Evolutionary conservation across 306 rosid species (phyloP), one percentile per base, ranked within the genome.

Genomic region (Parietaria judaica): DNA sequence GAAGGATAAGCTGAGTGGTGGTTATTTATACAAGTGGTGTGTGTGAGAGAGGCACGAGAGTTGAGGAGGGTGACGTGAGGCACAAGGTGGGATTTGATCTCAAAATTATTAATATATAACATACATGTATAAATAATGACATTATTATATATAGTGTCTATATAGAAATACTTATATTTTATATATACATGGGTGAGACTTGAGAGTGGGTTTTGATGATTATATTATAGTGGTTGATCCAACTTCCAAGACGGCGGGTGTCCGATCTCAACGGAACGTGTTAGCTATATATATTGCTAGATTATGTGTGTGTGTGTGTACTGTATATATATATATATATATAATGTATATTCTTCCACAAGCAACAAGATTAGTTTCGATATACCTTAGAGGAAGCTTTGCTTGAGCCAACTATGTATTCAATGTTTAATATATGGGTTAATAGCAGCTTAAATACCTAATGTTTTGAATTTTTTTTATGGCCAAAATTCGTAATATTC

Each of bases 1-100:
- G 61, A 51, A 57, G 76, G 13, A 41, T 65, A 16, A 63, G 73
- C 55, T 14, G 49, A 64, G 70, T 51, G 58, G 56, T 63, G 71
- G 72, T 56, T 80, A 83, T 84, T 79, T 87, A 85, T 81, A 78
- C 47, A 10, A 7, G 14, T 47, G 14, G 8, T 13, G n/a, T 15
- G 54, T 17, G 55, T 3, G 54, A 58, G 52, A 59, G 55, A 34
- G 46, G 39, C 37, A 49, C 58, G 68, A 62, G 70, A 58, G 65
- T 31, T 58, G 67, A 4, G 38, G 17, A 36, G 23, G 51, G n/a
- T 79, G 79, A 71, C 80, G 80, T 79, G 80, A 72, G 72, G 69
- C 54, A 60, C 70, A 81, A 81, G 85, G 70, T 66, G 67, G 70
- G 65, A 51, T 60, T 60, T 68, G 59, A 55, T 47, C 66, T 47